These are phyloP conservation scores for Coelastrella sp. DNA, from an alignment of 139 green algal species.

Conservation along the genomic window DNA sequence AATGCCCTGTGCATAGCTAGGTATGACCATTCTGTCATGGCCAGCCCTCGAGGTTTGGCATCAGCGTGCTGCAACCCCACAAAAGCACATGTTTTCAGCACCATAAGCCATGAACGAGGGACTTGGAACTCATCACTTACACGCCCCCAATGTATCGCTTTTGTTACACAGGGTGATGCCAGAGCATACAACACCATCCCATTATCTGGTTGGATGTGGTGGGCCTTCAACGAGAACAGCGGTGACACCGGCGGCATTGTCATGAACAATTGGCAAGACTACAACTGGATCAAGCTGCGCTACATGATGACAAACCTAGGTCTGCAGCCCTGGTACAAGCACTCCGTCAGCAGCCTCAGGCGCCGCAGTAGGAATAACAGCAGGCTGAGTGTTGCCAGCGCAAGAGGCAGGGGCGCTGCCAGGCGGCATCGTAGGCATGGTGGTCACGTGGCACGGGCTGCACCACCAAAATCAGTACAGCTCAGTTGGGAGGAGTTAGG, in stretches of 20 bases:
- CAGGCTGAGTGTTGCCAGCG: no score
- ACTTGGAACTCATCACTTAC: no score
- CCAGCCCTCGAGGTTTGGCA: no score
- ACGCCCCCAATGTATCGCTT: no score
- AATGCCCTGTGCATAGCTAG: no score
- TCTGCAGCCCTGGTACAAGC: constrained; percentile 49
- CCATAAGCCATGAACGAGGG: no score
- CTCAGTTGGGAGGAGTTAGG: neutral
- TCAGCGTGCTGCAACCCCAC: no score
- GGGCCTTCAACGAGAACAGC: constrained; percentile 49
- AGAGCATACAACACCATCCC: constrained; percentile 9
- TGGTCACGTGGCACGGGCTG: no score
- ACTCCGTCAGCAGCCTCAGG: neutral
- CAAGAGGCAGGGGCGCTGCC: neutral
- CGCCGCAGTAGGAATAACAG: no score
- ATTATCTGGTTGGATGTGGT: constrained; percentile 45
- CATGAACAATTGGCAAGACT: constrained; percentile 44
- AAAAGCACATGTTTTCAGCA: no score
- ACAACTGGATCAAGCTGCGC: constrained; percentile 47
- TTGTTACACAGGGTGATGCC: constrained; percentile 1
- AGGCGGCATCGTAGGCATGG: neutral
- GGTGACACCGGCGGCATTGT: constrained; percentile 51
- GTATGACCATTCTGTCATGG: no score
- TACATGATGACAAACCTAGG: constrained; percentile 27
- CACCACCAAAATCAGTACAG: neutral